These are phyloP conservation scores for Paramecium pentaurelia DNA, from an alignment of 73 alveolate species.

Conservation along the genomic window DNA sequence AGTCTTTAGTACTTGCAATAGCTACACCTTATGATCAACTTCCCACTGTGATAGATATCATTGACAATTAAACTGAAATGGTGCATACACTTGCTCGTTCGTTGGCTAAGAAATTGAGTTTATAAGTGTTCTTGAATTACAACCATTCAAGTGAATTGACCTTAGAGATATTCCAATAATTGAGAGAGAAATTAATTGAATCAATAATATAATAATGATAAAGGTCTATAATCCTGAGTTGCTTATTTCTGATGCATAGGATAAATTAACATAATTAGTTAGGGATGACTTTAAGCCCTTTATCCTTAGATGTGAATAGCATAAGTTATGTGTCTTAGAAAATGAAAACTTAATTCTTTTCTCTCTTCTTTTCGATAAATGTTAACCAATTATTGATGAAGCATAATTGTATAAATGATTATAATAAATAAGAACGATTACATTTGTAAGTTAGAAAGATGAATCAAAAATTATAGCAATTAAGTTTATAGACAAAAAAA, in stretches of 20 bases:
- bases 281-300: background rate
- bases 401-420: background rate
- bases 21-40: slow-evolving; percentile 8
- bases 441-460: background rate
- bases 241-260: background rate
- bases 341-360: background rate
- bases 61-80: background rate
- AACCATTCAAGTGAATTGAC: background rate
- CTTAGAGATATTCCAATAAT: background rate
- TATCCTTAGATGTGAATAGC: background rate
- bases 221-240: slow-evolving; percentile 6
- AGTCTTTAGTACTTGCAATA: background rate
- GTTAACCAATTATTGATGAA: background rate
- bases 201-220: background rate
- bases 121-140: slow-evolving; percentile 25
- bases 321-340: background rate
- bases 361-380: background rate
- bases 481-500: background rate
- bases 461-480: background rate
- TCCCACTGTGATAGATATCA: slow-evolving; percentile 7
- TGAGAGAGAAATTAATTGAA: background rate
- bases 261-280: background rate
- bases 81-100: background rate
- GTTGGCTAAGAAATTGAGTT: background rate
- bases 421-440: background rate